Evolutionary conservation across 805 yeast genomes (phyloP), one percentile per base, ranked within the genome.

Genomic region (Nakazawaea sp.): DNA sequence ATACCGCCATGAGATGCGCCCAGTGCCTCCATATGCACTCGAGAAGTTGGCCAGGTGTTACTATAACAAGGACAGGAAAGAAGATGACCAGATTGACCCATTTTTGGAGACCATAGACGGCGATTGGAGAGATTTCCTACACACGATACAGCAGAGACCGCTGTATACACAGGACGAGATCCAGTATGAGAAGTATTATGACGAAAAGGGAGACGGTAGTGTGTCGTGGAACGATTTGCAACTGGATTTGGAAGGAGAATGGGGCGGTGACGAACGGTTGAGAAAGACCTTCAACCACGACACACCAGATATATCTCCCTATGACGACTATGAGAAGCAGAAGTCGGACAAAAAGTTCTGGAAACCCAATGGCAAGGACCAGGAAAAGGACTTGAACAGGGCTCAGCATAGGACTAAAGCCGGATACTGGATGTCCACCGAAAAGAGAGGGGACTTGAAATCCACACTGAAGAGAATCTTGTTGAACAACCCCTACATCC

Each of bases 401-500:
- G 7, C n/a, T 21, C 24, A 65, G 40, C 68, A 72, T 27, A 55
- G 75, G 34, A 67, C 79, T 12, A 68, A 67, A 40, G 84, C 84
- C 0, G 77, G 78, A 5, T 78, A 77, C 51, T 79, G 85, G 86
- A 72, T 74, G 78, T 68, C 80, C 42, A 64, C 70, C 41, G 78
- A 66, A 51, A 81, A 71, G 42, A 66, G 79, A 42, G 72, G 72
- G 39, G 76, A 74, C 45, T 70, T 86, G 75, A 62, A 70, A 38
- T 85, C 92, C 2, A 66, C 70, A 23, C 47, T 88, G 9, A 64
- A 64, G 38, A 66, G 78, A 31, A 60, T 81, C 19, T 60, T 89
- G 23, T 68, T 84, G 38, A 75, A 76, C 44, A 87, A 84, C 53
- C 89, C 95, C 15, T 80, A 84, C 47, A 68, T 88, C 10, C 96